Base-by-base conservation (phyloP, 352 stramenopile species). In the Phytophthora capsici region DNA sequence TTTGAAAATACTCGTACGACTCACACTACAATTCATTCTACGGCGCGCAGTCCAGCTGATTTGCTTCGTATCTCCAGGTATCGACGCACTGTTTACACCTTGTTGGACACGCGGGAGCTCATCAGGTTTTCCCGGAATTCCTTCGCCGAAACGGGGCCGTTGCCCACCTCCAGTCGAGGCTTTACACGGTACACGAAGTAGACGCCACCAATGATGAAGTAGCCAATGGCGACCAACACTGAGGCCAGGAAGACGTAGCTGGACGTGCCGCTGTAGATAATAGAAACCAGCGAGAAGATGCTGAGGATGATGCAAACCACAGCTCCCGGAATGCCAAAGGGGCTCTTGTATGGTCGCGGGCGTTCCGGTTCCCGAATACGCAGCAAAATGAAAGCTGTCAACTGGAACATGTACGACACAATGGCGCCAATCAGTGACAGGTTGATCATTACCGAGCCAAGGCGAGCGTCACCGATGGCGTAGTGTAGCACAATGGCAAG, bases 401-500 rank as follows among this genome's bases (percentile, higher is more conserved):
- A 64, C 60, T 88, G 79, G 59, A 88, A 80, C 26, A 73, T 32
- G 62, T 88, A 86, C 49, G 79, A 88, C 41, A 88, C 77, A 25
- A 88, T 69, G 17, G 77, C 77, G 6, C 79, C 78, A 25, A 84
- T 85, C 30, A 88, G 74, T 56, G 78, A 74, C 10, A 88, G 54
- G 45, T 88, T 88, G 72, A 88, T 86, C 43, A 88, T 58, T n/a
- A 88, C 79, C 12, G 78, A 83, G 13, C 64, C 65, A 26, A 88
- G 71, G n/a, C 78, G 74, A 10, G 63, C 52, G 63, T 86, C 75
- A 28, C 74, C 79, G 51, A 86, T 88, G 23, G 65, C 62, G 41
- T 71, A 88, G 59, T 88, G 77, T 47, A 88, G 53, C 57, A 77
- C 48, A 19, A 88, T 57, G 23, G 69, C 73, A 14, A 80, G 43